Base-by-base conservation (phyloP, 208 protist genomes). In the Wallacemonas collosoma region DNA sequence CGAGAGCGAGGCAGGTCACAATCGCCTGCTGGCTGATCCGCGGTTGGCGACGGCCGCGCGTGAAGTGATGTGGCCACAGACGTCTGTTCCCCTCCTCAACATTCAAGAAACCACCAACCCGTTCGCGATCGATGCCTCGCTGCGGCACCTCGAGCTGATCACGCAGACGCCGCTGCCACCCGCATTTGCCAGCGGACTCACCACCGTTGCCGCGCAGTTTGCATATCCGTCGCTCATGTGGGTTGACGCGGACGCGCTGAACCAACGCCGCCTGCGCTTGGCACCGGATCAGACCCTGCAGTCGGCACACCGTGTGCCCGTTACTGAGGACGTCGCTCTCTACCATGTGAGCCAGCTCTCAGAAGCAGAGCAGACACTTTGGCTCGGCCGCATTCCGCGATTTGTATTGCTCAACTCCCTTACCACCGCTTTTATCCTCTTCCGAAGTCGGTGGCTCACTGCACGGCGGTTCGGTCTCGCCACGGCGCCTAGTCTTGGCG, bases 61-160 rank as follows among this genome's bases (percentile, higher is more conserved):
- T 8, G n/a, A 8, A 6, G 43, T n/a, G 7, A 38, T 26, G 61
- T 77, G 38, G 60, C 38, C 47, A 38, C 12, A 15, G 35, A 54
- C 57, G 2, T 68, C 79, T 54, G 68, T 87, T 14, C 55, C 51
- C 36, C 39, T 95, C 55, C 72, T 88, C 45, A 95, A 93, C 67
- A 81, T 82, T 5, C 91, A 95, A 68, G 82, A 95, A 55, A 93
- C 85, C n/a, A 86, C 63, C n/a, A 95, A 95, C 55, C 87, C 91
- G 1, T 95, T 91, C 69, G 58, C 81, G 6, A 43, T 93, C 40
- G 91, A 95, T 61, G 35, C 72, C 35, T 36, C 73, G 6, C 81
- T 95, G 36, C 45, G 50, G 12, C 91, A 95, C 72, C 74, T 51
- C 55, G 51, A 86, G 48, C 57, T 88, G n/a, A 17, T 81, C 38